Evolutionary conservation across 73 alveolate genomes (phyloP).

Genomic region (Paramecium octaurelia): DNA sequence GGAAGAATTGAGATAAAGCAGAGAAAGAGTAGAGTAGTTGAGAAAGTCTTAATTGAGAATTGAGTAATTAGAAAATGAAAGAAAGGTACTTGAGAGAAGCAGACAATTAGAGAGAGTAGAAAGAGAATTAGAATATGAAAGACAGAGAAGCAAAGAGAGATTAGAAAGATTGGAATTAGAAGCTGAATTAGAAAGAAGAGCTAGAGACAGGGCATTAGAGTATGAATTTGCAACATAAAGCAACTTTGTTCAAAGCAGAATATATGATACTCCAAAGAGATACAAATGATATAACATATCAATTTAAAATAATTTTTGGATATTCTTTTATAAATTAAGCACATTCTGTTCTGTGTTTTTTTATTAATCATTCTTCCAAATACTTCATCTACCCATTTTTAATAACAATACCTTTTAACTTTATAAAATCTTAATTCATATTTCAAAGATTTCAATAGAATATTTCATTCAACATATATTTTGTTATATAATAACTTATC

Average conservation of each 20-base stretch:
- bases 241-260: slow-evolving; percentile 37
- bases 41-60: slow-evolving; percentile 14
- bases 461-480: too few species aligned
- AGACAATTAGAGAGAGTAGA: slow-evolving; percentile 40
- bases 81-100: slow-evolving; percentile 38
- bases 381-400: too few species aligned
- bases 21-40: slow-evolving; percentile 23
- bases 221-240: slow-evolving; percentile 38
- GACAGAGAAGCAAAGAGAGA: slow-evolving; percentile 41
- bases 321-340: neutral
- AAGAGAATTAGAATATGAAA: slow-evolving; percentile 52
- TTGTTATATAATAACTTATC: too few species aligned
- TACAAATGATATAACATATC: neutral
- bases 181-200: slow-evolving; percentile 57
- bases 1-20: neutral
- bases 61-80: slow-evolving; percentile 26
- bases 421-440: too few species aligned
- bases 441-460: too few species aligned
- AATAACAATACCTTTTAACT: too few species aligned
- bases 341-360: too few species aligned
- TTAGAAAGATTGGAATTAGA: slow-evolving; percentile 36
- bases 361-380: too few species aligned
- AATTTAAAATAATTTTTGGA: neutral
- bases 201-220: slow-evolving; percentile 43
- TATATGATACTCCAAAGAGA: slow-evolving; percentile 47